Conservation (phyloP, 805 yeast genomes). For the Candida takata region DNA sequence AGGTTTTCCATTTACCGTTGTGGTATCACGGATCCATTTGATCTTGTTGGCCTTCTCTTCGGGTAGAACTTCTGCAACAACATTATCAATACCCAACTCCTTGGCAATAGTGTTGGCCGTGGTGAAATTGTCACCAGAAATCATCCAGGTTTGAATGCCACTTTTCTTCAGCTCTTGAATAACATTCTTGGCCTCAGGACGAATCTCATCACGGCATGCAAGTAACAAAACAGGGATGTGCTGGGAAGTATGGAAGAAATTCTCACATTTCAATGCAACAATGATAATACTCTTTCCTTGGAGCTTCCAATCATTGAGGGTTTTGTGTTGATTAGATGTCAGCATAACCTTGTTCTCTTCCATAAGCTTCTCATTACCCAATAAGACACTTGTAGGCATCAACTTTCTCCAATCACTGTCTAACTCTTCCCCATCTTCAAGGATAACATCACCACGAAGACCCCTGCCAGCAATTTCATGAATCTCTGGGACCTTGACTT, state of each 20-base stretch:
- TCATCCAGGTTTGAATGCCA: conserved; percentile 62
- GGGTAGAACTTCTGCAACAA: conserved; percentile 68
- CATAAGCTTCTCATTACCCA: conserved; percentile 60
- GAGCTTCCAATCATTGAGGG: conserved; percentile 47
- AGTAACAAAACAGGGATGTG: conserved; percentile 39
- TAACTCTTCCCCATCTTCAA: conserved; percentile 11
- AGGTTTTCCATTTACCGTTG: conserved; percentile 17
- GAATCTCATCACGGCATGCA: conserved; percentile 54
- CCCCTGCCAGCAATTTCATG: conserved; percentile 59
- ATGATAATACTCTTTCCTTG: conserved; percentile 59
- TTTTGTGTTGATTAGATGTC: conserved; percentile 26
- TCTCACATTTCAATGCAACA: conserved; percentile 37
- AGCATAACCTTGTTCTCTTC: conserved; percentile 38
- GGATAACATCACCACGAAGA: conserved; percentile 36
- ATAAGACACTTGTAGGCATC: conserved; percentile 31
- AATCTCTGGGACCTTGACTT: conserved; percentile 37
- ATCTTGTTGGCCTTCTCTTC: conserved; percentile 62
- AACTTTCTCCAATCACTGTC: conserved; percentile 27
- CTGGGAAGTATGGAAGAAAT: conserved; percentile 23
- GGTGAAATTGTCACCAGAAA: conserved; percentile 62
- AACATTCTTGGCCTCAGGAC: conserved; percentile 51
- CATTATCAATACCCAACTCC: conserved; percentile 53
- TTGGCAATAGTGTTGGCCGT: conserved; percentile 65
- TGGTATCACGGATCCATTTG: conserved; percentile 43
- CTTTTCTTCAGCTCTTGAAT: conserved; percentile 32